Conservation (phyloP, 2,329 filamentous ascomycete genomes). For the Trichophyton mentagrophytes region DNA sequence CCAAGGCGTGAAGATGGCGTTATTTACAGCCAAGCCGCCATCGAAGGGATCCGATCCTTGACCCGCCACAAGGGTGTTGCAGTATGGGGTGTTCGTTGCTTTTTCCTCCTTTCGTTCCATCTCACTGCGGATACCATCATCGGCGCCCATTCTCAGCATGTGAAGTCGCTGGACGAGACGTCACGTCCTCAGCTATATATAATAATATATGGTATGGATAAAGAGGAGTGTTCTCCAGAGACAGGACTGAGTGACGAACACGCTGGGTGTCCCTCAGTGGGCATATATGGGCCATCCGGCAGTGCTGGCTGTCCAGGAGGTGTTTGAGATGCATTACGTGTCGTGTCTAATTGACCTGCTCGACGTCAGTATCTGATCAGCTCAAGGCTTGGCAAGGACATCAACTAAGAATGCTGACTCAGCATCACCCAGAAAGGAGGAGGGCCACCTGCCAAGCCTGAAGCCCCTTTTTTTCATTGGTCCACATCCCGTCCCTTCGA, state of each 20-base stretch:
- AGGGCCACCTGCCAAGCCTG: neutral
- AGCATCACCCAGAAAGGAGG: neutral
- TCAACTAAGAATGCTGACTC: neutral
- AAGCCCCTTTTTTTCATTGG: neutral
- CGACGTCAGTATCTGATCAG: neutral
- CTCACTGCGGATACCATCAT: neutral
- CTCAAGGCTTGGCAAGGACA: neutral
- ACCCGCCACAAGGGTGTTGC: neutral
- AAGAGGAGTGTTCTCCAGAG: neutral
- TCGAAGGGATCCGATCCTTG: neutral
- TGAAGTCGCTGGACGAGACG: neutral
- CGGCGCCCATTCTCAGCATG: neutral
- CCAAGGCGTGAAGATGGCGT: neutral
- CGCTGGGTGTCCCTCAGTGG: neutral
- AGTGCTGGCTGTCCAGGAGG: neutral
- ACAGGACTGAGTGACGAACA: neutral
- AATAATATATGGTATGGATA: neutral
- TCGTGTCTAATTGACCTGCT: neutral
- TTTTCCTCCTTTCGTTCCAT: neutral
- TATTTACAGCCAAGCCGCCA: neutral
- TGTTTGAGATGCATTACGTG: constrained; percentile 1
- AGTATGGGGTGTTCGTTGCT: neutral
- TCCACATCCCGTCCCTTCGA: neutral
- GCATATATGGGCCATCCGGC: neutral
- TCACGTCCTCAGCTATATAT: neutral